Conservation (phyloP, 1,284 basidiomycete species). For the Peniophora sp. region DNA sequence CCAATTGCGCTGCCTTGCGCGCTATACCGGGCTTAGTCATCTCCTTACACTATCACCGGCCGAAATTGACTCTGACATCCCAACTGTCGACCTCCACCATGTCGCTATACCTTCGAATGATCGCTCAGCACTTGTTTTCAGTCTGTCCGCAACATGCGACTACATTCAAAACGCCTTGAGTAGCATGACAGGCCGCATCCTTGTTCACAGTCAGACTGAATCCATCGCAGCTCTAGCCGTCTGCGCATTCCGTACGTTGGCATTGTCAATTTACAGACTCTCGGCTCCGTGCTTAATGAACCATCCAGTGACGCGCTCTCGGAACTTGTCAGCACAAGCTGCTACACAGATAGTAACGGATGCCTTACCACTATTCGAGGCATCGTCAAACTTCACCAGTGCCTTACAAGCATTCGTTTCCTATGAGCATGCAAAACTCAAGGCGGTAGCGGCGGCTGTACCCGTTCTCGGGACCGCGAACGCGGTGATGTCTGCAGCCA, state of each 20-base stretch:
- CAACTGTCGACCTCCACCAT: constrained; percentile 28
- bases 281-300: neutral
- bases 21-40: constrained; percentile 43
- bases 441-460: neutral
- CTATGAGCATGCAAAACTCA: constrained; percentile 23
- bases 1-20: constrained; percentile 41
- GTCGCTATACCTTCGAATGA: constrained; percentile 29
- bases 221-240: constrained; percentile 26
- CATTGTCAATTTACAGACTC: neutral
- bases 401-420: constrained; percentile 40
- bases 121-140: constrained; percentile 31
- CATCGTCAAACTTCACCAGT: constrained; percentile 37
- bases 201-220: constrained; percentile 59
- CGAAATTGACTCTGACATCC: constrained; percentile 23
- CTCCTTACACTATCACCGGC: constrained; percentile 44
- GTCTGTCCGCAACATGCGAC: constrained; percentile 33
- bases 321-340: constrained; percentile 23
- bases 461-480: neutral
- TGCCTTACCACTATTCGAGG: constrained; percentile 49
- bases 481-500: neutral
- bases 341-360: constrained; percentile 33
- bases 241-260: constrained; percentile 14
- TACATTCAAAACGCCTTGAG: constrained; percentile 32
- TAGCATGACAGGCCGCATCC: constrained; percentile 34
- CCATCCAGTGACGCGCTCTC: constrained; percentile 23